Evolutionary conservation across 257 asterid species (phyloP), one percentile per base, ranked within the genome.

Genomic region (Gardenia jasminoides): DNA sequence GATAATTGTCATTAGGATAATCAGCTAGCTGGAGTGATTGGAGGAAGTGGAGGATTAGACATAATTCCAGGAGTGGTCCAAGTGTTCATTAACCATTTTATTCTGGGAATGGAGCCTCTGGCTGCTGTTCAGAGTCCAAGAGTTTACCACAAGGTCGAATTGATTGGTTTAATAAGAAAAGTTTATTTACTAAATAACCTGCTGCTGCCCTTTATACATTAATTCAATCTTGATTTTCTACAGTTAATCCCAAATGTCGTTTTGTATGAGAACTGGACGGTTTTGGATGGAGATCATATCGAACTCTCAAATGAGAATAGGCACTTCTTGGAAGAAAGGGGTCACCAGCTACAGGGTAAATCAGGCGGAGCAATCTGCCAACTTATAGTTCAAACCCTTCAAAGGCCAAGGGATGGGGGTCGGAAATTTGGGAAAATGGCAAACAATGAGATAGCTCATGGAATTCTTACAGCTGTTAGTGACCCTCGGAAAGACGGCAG

Each of bases 401-500:
- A 58, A 30, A 30, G 54, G 28, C 30, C 70, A 0, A 33, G 28
- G 30, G 76, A 77, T n/a, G 75, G 28, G 3, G 86, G 89, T 0
- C 62, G 86, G 64, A 79, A 66, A 75, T 52, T 33, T 8, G 80
- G 93, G 44, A 87, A 87, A 78, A 50, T 41, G 48, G 72, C 74
- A 10, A 79, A 83, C 61, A 43, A 74, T 26, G 69, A 65, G 3
- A 74, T 80, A 4, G n/a, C 78, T 20, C 87, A 26, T 20, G 98
- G 98, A n/a, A 43, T 81, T 58, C 92, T 95, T 56, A 92, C 91
- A 4, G 98, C 94, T 52, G 91, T 95, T 1, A 90, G 97, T 58
- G 98, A 95, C 85, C 97, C 97, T 28, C 83, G 99, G 80, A 95
- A 95, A 86, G 96, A 95, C 24, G 99, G 99, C 52, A 82, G 77